Base-by-base conservation (phyloP, 78 protist species). In the Polysphondylium violaceum region DNA sequence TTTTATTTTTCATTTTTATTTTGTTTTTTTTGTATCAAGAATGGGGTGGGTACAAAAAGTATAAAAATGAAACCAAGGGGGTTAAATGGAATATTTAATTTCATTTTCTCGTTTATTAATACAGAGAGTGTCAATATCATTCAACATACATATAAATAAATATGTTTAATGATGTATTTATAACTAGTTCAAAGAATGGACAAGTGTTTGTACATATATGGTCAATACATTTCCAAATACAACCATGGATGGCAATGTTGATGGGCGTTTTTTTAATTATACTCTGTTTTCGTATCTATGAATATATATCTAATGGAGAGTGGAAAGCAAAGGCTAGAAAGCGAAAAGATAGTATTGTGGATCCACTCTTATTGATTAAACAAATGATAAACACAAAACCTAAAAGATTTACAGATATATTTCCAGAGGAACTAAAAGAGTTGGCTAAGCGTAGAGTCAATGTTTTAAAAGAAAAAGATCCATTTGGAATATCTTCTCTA, bases 181-280 rank as follows among this genome's bases (percentile, higher is more conserved):
- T 17, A 7, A 36, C 55, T 11, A 51, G 21, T 50, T 38, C 36
- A 31, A 61, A 44, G n/a, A 63, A 58, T 61, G 71, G 73, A 21
- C 74, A 64, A 19, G 38, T 47, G 41, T 78, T 51, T 50, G 58
- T 64, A 35, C 19, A 53, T 17, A 19, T 64, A n/a, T 17, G 60
- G 58, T 40, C 31, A 61, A 31, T 27, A 31, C 1, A 33, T 1
- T n/a, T 74, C 1, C 40, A 23, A 56, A 41, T 76, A 16, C 91
- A 83, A 83, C 91, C 91, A 58, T 83, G 91, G 91, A 83, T 83
- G 91, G 91, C 91, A 33, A 83, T 83, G 91, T 69, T 74, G 64
- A 83, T 83, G 4, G 91, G 91, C 31, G 91, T 83, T 11, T 69
- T 83, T 83, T n/a, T 71, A 27, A 83, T 83, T 11, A 56, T 83